These are phyloP conservation scores for Talaromyces proteolyticus DNA, from an alignment of 495 filamentous ascomycete species.

Conservation along the genomic window DNA sequence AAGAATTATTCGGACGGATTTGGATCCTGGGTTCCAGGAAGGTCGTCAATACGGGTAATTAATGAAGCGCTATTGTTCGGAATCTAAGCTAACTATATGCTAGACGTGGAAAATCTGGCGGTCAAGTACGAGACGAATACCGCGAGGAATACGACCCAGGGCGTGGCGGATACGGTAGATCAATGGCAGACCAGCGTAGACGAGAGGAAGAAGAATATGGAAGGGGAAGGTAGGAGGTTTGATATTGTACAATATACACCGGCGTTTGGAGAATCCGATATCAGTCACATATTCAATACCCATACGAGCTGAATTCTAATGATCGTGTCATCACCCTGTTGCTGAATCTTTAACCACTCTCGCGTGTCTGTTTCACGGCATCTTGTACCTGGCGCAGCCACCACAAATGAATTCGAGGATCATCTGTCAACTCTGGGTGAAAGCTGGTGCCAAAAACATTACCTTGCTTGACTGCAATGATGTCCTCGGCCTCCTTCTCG, in stretches of 20 bases:
- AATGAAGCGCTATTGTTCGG: neutral
- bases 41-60: conserved; percentile 86
- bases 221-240: conserved; percentile 31
- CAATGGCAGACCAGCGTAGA: conserved; percentile 59
- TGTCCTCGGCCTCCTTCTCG: conserved; percentile 59
- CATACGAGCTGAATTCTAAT: neutral
- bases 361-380: conserved; percentile 22
- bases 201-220: conserved; percentile 53
- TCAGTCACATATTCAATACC: neutral
- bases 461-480: conserved; percentile 85
- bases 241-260: neutral
- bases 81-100: conserved; percentile 20
- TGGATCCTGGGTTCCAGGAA: conserved; percentile 93
- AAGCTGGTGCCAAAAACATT: conserved; percentile 97
- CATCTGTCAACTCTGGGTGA: conserved; percentile 89
- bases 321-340: neutral
- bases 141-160: conserved; percentile 94
- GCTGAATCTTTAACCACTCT: conserved; percentile 16
- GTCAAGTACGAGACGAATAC: conserved; percentile 97
- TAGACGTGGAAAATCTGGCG: conserved; percentile 82
- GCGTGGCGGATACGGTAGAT: conserved; percentile 75
- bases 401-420: conserved; percentile 88
- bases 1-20: conserved; percentile 90
- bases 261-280: conserved; percentile 4
- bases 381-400: conserved; percentile 73